Evolutionary conservation across 1,139 yeast genomes (phyloP).

Genomic region (Candida gigantensis): DNA sequence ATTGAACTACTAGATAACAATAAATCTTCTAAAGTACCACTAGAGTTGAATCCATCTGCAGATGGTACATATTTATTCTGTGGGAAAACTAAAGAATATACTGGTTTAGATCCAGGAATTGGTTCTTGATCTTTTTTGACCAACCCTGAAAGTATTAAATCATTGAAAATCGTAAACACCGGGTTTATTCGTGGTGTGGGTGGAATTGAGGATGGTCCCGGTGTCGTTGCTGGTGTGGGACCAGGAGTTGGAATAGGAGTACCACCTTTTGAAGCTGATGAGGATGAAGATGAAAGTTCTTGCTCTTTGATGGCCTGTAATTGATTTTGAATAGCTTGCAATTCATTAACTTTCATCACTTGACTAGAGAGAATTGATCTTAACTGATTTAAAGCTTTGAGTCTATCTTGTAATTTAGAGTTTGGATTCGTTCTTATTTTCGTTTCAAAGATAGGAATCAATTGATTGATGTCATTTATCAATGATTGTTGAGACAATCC

Average conservation of each 20-base stretch:
- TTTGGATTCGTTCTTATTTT: constrained; percentile 35
- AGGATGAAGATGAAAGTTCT: constrained; percentile 20
- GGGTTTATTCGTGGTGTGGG: constrained; percentile 16
- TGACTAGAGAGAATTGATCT: constrained; percentile 38
- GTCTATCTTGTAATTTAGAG: constrained; percentile 35
- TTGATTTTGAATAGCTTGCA: constrained; percentile 41
- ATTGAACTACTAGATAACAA: constrained; percentile 24
- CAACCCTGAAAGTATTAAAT: constrained; percentile 38
- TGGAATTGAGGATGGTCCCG: constrained; percentile 14
- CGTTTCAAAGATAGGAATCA: constrained; percentile 39
- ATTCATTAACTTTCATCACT: constrained; percentile 42
- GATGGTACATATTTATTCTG: constrained; percentile 29
- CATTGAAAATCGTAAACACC: constrained; percentile 27
- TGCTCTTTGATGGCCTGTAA: constrained; percentile 33
- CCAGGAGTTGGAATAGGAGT: constrained; percentile 15
- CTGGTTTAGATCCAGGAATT: constrained; percentile 43
- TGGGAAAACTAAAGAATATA: constrained; percentile 40
- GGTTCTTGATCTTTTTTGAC: constrained; percentile 45
- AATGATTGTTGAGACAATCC: constrained; percentile 23
- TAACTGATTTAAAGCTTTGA: constrained; percentile 47
- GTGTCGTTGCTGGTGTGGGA: constrained; percentile 13
- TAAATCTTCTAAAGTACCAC: constrained; percentile 36
- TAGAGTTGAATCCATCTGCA: constrained; percentile 18
- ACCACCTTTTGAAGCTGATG: constrained; percentile 9
- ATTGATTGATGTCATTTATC: constrained; percentile 46